Evolutionary conservation across 495 filamentous ascomycete genomes (phyloP).

Genomic region (Trichoderma reesei): DNA sequence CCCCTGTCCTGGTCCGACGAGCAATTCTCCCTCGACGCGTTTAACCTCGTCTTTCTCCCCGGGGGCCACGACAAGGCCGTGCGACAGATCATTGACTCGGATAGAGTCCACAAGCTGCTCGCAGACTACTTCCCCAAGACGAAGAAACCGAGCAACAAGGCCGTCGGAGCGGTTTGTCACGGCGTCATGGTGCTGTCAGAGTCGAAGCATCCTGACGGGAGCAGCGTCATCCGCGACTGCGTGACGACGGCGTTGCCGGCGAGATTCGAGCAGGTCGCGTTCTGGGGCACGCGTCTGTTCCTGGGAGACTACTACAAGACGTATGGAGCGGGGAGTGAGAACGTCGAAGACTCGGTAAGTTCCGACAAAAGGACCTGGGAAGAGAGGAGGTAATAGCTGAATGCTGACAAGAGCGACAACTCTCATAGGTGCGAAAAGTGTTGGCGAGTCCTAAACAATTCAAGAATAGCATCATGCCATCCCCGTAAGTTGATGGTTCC

Average conservation of each 20-base stretch:
- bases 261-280: slow-evolving; percentile 39
- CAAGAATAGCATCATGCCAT: slow-evolving; percentile 35
- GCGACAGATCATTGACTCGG: slow-evolving; percentile 43
- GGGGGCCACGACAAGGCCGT: slow-evolving; percentile 47
- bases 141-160: slow-evolving; percentile 34
- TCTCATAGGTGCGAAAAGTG: slow-evolving; percentile 32
- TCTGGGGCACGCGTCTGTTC: slow-evolving; percentile 39
- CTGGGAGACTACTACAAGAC: slow-evolving; percentile 51
- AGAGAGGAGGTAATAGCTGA: not conserved
- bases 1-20: slow-evolving; percentile 39
- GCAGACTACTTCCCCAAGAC: slow-evolving; percentile 41
- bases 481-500: slow-evolving; percentile 32
- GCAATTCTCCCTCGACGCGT: slow-evolving; percentile 35
- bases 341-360: slow-evolving; percentile 38
- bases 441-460: slow-evolving; percentile 38
- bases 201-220: slow-evolving; percentile 29
- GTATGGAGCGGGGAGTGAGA: slow-evolving; percentile 40
- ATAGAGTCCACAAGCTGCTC: slow-evolving; percentile 34
- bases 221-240: slow-evolving; percentile 38
- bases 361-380: not conserved
- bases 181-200: slow-evolving; percentile 44
- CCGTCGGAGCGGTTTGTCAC: slow-evolving; percentile 42
- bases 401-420: not conserved
- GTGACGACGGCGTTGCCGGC: slow-evolving; percentile 42
- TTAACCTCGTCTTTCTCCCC: slow-evolving; percentile 41